Percentiles rank a stretch among this genome's conserved stretches.
Evolutionary conservation across 2,329 filamentous ascomycete species (phyloP).

Genomic region (Xylariaceae sp.): DNA sequence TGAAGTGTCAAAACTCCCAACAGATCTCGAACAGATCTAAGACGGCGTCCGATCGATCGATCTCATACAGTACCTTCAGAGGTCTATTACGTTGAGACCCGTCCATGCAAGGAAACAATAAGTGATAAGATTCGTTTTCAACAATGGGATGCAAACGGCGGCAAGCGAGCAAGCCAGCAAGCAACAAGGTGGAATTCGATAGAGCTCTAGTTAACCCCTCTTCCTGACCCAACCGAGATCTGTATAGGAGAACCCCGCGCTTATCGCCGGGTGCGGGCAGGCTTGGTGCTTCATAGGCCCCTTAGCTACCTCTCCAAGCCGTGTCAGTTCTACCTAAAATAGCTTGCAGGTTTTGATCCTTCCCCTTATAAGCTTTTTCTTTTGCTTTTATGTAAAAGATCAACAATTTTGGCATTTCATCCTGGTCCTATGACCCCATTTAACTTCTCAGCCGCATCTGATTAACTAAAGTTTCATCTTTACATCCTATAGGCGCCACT

Average conservation of each 20-base stretch:
- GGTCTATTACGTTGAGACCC: slow-evolving; percentile 10
- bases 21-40: neutral
- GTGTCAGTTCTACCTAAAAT: too few relatives aligned
- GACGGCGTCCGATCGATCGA: slow-evolving; percentile 10
- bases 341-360: too few relatives aligned
- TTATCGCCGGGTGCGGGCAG: neutral
- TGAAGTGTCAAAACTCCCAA: slow-evolving; percentile 9
- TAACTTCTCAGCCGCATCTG: slow-evolving; percentile 5
- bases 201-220: slow-evolving; percentile 1
- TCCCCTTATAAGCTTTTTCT: too few relatives aligned
- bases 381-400: slow-evolving; percentile 6
- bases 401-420: neutral
- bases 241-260: slow-evolving; percentile 1
- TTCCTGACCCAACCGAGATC: slow-evolving; percentile 8
- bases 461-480: slow-evolving; percentile 8
- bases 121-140: slow-evolving; percentile 1
- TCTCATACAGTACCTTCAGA: slow-evolving; percentile 11
- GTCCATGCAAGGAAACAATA: slow-evolving; percentile 11
- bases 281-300: neutral
- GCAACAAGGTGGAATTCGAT: slow-evolving; percentile 2
- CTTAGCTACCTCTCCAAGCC: neutral
- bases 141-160: slow-evolving; percentile 4
- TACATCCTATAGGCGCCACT: slow-evolving; percentile 1
- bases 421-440: slow-evolving; percentile 6
- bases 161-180: neutral